These are phyloP conservation scores for Boletus rex-veris DNA, from an alignment of 768 basidiomycete genomes.

Conservation along the genomic window DNA sequence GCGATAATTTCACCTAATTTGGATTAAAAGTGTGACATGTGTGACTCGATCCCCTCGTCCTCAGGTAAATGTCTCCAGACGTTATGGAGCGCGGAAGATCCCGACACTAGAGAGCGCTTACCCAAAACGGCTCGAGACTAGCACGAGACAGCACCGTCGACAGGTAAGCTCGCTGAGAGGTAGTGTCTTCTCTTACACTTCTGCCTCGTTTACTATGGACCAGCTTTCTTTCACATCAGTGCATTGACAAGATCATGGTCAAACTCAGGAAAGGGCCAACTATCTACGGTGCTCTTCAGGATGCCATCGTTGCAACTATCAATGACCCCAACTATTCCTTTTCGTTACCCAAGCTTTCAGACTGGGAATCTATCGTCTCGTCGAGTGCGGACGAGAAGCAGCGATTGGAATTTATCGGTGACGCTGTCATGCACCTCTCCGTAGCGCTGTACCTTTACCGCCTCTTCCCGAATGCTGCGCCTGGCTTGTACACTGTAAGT, in stretches of 20 bases:
- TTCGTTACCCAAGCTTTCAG: constrained; percentile 24
- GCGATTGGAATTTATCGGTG: constrained; percentile 46
- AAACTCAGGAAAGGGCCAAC: constrained; percentile 15
- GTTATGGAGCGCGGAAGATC: too few species aligned
- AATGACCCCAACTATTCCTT: constrained; percentile 29
- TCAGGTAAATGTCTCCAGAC: too few species aligned
- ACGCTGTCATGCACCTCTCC: constrained; percentile 43
- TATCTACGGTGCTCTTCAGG: constrained; percentile 20
- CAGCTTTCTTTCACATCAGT: too few species aligned
- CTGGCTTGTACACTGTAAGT: constrained; percentile 37
- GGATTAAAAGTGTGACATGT: too few species aligned
- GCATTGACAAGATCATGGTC: constrained; percentile 9
- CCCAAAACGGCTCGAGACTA: too few species aligned
- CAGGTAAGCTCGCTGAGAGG: too few species aligned
- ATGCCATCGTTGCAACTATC: constrained; percentile 22
- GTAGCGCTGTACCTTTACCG: constrained; percentile 39
- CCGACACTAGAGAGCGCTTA: too few species aligned
- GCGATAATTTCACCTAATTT: too few species aligned
- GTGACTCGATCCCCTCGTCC: too few species aligned
- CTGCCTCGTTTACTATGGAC: too few species aligned
- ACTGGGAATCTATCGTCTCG: constrained; percentile 29
- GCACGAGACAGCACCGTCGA: too few species aligned
- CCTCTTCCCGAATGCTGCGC: constrained; percentile 30
- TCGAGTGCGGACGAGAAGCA: constrained; percentile 33
- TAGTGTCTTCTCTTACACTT: too few species aligned